These are phyloP conservation scores for Diaporthe ampelina DNA, from an alignment of 2,329 filamentous ascomycete species.

Conservation along the genomic window DNA sequence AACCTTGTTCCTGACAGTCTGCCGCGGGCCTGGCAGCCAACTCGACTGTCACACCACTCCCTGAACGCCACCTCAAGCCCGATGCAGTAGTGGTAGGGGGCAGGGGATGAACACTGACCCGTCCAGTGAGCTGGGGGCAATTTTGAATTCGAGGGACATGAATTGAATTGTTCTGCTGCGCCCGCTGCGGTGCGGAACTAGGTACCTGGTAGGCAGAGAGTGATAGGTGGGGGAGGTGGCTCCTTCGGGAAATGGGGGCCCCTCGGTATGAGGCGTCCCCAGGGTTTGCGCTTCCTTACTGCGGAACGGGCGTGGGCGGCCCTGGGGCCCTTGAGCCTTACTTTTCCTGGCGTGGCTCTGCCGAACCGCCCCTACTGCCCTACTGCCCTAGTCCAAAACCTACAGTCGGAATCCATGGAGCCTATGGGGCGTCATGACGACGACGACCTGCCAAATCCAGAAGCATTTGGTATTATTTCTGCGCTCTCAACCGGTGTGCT, in stretches of 20 bases:
- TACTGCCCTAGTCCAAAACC: no score
- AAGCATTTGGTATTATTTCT: background rate
- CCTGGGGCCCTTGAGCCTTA: no score
- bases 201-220: background rate
- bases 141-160: constrained; percentile 16
- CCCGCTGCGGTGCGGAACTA: no score
- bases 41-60: constrained; percentile 13
- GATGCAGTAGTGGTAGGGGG: constrained; percentile 16
- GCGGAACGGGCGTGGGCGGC: no score
- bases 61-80: constrained; percentile 14
- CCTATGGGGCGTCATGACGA: constrained; percentile 34
- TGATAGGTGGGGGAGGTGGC: constrained; percentile 17
- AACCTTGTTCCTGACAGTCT: constrained; percentile 18
- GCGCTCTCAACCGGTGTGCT: background rate
- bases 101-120: constrained; percentile 3
- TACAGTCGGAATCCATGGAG: background rate
- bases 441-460: constrained; percentile 36
- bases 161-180: background rate
- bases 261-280: constrained; percentile 18
- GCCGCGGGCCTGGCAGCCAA: constrained; percentile 5
- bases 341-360: constrained; percentile 16
- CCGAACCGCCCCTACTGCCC: background rate
- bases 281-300: no score
- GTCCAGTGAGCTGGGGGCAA: constrained; percentile 34
- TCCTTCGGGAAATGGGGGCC: constrained; percentile 37